These are phyloP conservation scores for Phialophora chinensis DNA, from an alignment of 2,329 filamentous ascomycete genomes.

Conservation along the genomic window DNA sequence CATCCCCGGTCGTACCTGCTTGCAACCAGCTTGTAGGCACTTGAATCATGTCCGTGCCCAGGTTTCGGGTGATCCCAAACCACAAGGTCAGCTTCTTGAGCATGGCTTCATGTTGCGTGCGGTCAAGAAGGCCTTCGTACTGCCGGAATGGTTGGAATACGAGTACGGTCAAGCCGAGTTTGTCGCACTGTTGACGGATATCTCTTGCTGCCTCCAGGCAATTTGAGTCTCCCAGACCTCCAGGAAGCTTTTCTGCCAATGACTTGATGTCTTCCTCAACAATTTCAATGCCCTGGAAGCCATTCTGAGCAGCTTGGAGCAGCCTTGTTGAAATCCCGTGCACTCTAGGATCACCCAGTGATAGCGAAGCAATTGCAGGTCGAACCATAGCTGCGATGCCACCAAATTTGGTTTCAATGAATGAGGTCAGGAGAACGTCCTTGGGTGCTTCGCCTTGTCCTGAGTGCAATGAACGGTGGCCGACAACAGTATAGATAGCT, in stretches of 20 bases:
- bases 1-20: constrained; percentile 54
- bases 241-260: constrained; percentile 3
- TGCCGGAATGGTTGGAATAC: constrained; percentile 71
- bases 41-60: constrained; percentile 73
- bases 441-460: not conserved
- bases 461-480: not conserved
- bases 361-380: constrained; percentile 19
- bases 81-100: constrained; percentile 70
- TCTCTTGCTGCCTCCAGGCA: constrained; percentile 9
- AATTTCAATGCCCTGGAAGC: constrained; percentile 20
- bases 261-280: constrained; percentile 20
- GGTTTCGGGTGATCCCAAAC: constrained; percentile 68
- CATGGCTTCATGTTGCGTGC: constrained; percentile 62
- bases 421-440: not conserved
- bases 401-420: not conserved
- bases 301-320: constrained; percentile 7
- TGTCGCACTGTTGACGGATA: constrained; percentile 18
- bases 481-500: not conserved
- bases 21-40: constrained; percentile 74
- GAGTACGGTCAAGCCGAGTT: constrained; percentile 4
- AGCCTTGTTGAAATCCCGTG: constrained; percentile 14
- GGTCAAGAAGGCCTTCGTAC: constrained; percentile 74
- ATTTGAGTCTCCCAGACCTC: constrained; percentile 4
- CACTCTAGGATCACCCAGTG: constrained; percentile 17
- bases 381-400: not conserved